phyloP scores from a whole-genome alignment of 805 yeast species.

The Dipodascus geniculatus region DNA sequence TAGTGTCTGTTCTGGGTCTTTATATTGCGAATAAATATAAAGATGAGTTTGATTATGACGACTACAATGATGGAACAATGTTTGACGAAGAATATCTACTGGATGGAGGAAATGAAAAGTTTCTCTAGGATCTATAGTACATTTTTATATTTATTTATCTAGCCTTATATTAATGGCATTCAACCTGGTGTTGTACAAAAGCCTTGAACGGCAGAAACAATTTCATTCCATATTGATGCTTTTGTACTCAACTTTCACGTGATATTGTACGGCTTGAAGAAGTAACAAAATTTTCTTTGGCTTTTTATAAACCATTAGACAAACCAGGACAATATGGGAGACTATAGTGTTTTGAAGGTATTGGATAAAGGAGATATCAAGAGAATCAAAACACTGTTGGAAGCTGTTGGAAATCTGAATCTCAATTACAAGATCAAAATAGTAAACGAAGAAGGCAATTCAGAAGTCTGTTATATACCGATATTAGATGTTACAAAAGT shows the following conservation, averaged over 20 bases:
- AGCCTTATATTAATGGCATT: too few species aligned
- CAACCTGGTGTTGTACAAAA: too few species aligned
- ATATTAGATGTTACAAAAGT: not conserved
- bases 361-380: not conserved
- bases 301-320: not conserved
- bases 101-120: slow-evolving; percentile 6
- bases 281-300: not conserved
- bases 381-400: slow-evolving; percentile 8
- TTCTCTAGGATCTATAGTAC: not conserved
- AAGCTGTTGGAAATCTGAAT: slow-evolving; percentile 4
- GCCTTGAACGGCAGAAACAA: too few species aligned
- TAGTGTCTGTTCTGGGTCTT: slow-evolving; percentile 20
- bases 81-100: slow-evolving; percentile 16
- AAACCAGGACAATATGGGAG: too few species aligned
- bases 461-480: slow-evolving; percentile 5
- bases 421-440: not conserved
- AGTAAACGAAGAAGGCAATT: not conserved
- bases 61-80: slow-evolving; percentile 4
- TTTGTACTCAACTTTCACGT: too few species aligned
- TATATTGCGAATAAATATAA: slow-evolving; percentile 10
- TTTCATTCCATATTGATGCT: not conserved
- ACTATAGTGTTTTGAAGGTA: not conserved
- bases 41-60: slow-evolving; percentile 4
- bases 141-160: too few species aligned
- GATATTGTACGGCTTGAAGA: not conserved